Base-by-base conservation (phyloP, 495 filamentous ascomycete genomes). In the Jackrogersella multiformis region DNA sequence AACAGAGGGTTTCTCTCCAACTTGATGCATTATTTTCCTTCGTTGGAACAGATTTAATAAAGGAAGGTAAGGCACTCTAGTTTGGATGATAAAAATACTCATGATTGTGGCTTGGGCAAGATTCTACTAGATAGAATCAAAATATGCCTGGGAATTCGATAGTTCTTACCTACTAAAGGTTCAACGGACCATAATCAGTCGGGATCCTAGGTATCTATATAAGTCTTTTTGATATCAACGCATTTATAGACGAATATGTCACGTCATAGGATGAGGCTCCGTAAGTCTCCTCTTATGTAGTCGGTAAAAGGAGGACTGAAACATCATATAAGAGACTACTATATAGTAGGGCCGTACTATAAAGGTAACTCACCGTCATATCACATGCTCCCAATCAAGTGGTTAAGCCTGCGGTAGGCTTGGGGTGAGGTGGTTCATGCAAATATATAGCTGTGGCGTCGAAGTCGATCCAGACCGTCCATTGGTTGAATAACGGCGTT, bases 381-480 rank as follows among this genome's bases (percentile, higher is more conserved):
- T 62, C 64, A 62, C 52, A 57, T 57, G 58, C 38, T 49, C 15
- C 58, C 44, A 57, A 52, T 57, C 42, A 16, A 42, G 48, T 32
- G 42, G 18, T 46, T 23, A 46, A 20, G n/a, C 48, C 45, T 59
- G 20, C 32, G 24, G 32, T 18, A 41, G 56, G 26, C 39, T 36
- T 56, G 44, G 56, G 30, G 56, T 56, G 42, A 49, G 54, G 15
- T 64, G 35, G 35, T 64, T 69, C 35, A 69, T 69, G 66, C 60
- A 41, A 64, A 49, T 26, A 24, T 30, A 44, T 45, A 60, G 30
- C 55, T 49, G 60, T 46, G 60, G 42, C 53, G 32, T 57, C 21
- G 30, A 35, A 24, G 26, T n/a, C 39, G 10, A 15, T 5, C 49
- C 3, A 0, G 13, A 13, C 26, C 16, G 60, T 56, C 35, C 0